phyloP scores from a whole-genome alignment of 139 green algal species.

The Tetradesmus lagerheimii region DNA sequence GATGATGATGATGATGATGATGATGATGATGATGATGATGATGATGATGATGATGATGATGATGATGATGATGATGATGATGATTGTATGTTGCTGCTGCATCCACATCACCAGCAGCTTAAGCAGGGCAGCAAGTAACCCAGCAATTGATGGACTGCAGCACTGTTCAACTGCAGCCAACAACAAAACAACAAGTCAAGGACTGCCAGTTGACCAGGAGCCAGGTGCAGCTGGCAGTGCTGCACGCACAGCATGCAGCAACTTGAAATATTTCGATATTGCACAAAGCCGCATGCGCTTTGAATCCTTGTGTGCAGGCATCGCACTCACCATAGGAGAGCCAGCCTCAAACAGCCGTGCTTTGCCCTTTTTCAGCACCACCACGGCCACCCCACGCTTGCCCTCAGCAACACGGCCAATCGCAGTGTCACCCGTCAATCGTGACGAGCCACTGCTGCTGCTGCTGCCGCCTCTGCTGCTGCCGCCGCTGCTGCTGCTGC shows the following conservation, averaged over 20 bases:
- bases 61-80: too few relatives aligned
- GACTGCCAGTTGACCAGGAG: too few relatives aligned
- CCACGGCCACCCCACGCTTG: constrained; percentile 11
- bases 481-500: background rate
- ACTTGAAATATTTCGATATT: too few relatives aligned
- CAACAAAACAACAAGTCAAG: background rate
- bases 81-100: background rate
- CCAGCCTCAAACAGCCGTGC: constrained; percentile 69
- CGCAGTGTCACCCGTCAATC: constrained; percentile 26
- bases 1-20: too few relatives aligned
- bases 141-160: background rate
- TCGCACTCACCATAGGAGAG: constrained; percentile 45
- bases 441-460: background rate
- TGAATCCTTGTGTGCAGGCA: too few relatives aligned
- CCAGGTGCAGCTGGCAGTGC: too few relatives aligned
- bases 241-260: too few relatives aligned
- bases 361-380: constrained; percentile 83
- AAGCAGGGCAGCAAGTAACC: background rate
- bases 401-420: constrained; percentile 29
- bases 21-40: too few relatives aligned
- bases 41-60: too few relatives aligned
- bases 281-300: too few relatives aligned
- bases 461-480: background rate
- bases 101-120: background rate
- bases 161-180: background rate